Evolutionary conservation across 306 rosid genomes (phyloP), one percentile per base, ranked within the genome.

Genomic region (Gillenia trifoliata): DNA sequence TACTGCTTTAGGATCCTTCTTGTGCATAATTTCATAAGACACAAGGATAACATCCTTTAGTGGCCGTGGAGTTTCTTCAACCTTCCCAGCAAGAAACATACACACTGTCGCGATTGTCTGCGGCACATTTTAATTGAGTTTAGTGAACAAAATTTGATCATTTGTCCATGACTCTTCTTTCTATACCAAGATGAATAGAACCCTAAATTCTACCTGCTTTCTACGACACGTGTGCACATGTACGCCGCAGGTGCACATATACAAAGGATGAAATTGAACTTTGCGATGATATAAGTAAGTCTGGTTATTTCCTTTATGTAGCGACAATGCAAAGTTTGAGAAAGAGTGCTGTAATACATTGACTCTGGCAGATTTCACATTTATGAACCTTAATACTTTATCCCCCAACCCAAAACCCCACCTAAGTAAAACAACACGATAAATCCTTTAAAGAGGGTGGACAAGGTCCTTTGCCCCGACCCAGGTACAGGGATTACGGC

Each of bases 61-160:
- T 7, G 98, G 99, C 66, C 99, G 98, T 25, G 99, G 99, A 71
- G 96, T 90, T 87, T 95, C 99, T 85, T 95, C 99, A 77, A 95
- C 99, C 85, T 92, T 95, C 77, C 99, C 99, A 67, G 99, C 98
- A 72, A 95, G 97, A 86, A 95, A 95, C 99, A 95, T 95, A 82
- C 99, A 95, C 66, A 86, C 93, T 23, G 99, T 95, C 70, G 99
- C 98, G 71, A 95, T 86, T 68, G 89, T 95, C 99, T 95, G 96
- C 83, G 75, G 78, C 81, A 80, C 85, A 85, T 60, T 75, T 70
- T 33, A 71, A 75, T 67, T 20, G 66, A 69, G 79, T 70, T 82
- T 72, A 79, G 74, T 34, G 62, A 76, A 79, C 26, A 50, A 79
- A 72, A 4, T 22, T 68, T 41, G 41, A 81, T 77, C 34, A 71